Evolutionary conservation across 495 filamentous ascomycete species (phyloP), one percentile per base, ranked within the genome.

Genomic region (Xylaria castorea): DNA sequence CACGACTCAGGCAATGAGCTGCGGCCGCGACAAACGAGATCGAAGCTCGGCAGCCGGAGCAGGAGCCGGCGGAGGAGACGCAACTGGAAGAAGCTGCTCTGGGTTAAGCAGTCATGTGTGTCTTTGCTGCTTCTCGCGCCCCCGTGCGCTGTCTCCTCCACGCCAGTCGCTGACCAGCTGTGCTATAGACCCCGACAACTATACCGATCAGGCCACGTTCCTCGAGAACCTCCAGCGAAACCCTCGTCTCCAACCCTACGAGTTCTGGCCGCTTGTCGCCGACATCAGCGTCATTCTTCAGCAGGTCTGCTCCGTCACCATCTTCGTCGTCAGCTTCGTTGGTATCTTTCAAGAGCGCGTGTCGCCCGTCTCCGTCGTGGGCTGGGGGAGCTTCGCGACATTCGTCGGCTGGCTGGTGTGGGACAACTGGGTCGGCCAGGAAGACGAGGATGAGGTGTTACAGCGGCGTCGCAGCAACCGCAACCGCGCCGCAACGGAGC

Each of bases 251-350:
- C 91, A 94, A 55, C 95, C 96, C 0, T 99, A 99, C 78, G 94
- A 98, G 78, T 99, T 99, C 84, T 99, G 97, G 94, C 93, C 94
- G 3, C 87, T 99, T 6, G 93, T 98, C 48, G 92, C 94, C 71
- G 96, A 98, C 78, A 95, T 93, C 16, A 99, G 96, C 7, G 94
- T 98, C 65, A 97, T 99, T 73, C 92, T 98, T 16, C 96, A 99
- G 78, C 96, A 99, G 82, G 91, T 98, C 3, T 96, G 93, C 79
- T 95, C 93, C 8, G 95, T 98, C 68, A 91, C 90, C 66, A 95
- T 99, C 61, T 99, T 99, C 73, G 88, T 97, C 67, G 96, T 94
- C 73, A 97, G 93, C 81, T 99, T 99, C 76, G 90, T 93, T 22
- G 94, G 91, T 30, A 99, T 98, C 73, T 92, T 92, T 75, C 91